phyloP scores from a whole-genome alignment of 305 asterid genomes.

The Petunia hybrid region DNA sequence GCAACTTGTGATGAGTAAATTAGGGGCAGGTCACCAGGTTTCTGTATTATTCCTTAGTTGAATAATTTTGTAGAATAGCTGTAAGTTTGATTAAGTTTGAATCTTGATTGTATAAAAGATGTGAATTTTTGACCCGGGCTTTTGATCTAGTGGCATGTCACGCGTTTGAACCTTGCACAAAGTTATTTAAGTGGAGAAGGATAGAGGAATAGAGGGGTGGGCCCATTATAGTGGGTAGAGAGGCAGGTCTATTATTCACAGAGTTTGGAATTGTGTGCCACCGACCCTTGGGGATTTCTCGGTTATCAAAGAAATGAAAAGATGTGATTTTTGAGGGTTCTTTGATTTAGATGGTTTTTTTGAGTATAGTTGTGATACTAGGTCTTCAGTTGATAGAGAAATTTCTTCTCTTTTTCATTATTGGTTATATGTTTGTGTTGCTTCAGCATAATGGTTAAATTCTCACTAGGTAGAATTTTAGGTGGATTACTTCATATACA shows the following conservation, averaged over 20 bases:
- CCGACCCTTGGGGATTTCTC: too few relatives aligned
- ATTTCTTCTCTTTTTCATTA: not conserved
- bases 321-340: not conserved
- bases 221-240: too few relatives aligned
- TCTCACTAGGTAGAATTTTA: not conserved
- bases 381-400: not conserved
- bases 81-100: not conserved
- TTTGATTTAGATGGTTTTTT: not conserved
- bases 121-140: not conserved
- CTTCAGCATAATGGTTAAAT: constrained; percentile 20
- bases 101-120: constrained; percentile 19
- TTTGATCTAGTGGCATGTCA: not conserved
- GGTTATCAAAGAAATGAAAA: not conserved
- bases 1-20: too few relatives aligned
- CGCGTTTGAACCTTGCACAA: too few relatives aligned
- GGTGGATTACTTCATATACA: not conserved
- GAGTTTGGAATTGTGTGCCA: too few relatives aligned
- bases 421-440: constrained; percentile 19
- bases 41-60: not conserved
- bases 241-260: too few relatives aligned
- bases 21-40: too few relatives aligned
- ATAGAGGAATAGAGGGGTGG: too few relatives aligned
- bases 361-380: not conserved
- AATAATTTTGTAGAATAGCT: not conserved
- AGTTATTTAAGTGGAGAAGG: too few relatives aligned